Evolutionary conservation across 192 early-diverging fungal genomes (phyloP), one percentile per base, ranked within the genome.

Genomic region (Dissophora globulifera): DNA sequence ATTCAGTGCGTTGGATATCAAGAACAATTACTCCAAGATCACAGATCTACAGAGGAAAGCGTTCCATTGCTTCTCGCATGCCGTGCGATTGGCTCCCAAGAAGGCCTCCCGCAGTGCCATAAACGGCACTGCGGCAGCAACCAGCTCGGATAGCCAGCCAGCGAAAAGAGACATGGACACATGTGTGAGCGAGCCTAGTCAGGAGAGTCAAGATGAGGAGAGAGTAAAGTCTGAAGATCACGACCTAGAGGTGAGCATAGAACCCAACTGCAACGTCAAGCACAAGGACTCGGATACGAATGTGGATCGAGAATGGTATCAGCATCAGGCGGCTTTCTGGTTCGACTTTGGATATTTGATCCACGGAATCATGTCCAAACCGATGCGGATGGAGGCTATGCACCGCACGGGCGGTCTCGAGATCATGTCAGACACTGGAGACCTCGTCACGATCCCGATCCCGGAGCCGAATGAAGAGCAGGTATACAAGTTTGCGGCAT

Each of bases 21-120:
- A 67, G 30, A 75, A 68, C 15, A 80, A 84, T n/a, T 70, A 71
- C 10, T 55, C 51, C 17, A 57, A 83, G 19, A 88, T 94, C 20
- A 76, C 78, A 1, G 76, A 80, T 26, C 85, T 84, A 49, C 92
- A 94, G 65, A 82, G 67, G 88, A 74, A 78, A 67, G 79, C 91
- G 1, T 93, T 88, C 54, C 85, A 85, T 51, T 91, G 87, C 51
- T 92, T 87, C 64, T 78, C 84, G 10, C 81, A 87, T 62, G 86
- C 81, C 0, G 54, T 70, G 46, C 22, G 57, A 23, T 29, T 76
- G n/a, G 33, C 63, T 0, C 72, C 72, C 1, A 76, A 76, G 47
- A 45, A 55, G 25, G 0, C 35, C 25, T 38, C 2, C 19, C 27
- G 56, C 16, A 20, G 52, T 9, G n/a, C n/a, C n/a, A n/a, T n/a